Evolutionary conservation across 805 yeast genomes (phyloP).

Genomic region (Ogataea trehaloabstinens): DNA sequence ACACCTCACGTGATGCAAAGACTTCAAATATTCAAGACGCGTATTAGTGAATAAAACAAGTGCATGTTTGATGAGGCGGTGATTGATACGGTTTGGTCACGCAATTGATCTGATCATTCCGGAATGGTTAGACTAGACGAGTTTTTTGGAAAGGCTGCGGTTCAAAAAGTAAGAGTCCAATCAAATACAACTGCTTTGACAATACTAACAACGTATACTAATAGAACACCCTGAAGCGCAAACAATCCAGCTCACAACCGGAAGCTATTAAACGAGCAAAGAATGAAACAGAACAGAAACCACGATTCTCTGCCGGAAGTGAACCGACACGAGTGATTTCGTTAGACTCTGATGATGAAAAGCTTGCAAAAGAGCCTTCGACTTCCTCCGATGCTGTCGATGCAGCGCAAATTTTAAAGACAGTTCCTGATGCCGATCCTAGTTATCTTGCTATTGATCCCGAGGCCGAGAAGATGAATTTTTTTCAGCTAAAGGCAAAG

Average conservation of each 20-base stretch:
- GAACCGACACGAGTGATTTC: conserved; percentile 3
- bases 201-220: no score
- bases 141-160: conserved; percentile 30
- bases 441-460: conserved; percentile 34
- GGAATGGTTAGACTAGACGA: conserved; percentile 29
- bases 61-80: no score
- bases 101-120: no score
- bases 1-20: no score
- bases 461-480: conserved; percentile 47
- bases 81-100: no score
- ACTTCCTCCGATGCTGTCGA: conserved; percentile 15
- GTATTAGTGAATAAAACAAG: no score
- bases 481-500: conserved; percentile 55
- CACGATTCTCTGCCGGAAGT: not conserved
- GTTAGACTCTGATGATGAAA: conserved; percentile 15
- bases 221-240: not conserved
- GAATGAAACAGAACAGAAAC: conserved; percentile 7
- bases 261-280: not conserved
- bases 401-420: conserved; percentile 56
- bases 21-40: no score
- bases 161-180: conserved; percentile 20
- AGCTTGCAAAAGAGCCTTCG: conserved; percentile 1
- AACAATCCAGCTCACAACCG: no score
- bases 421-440: conserved; percentile 74
- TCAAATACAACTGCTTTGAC: no score